Evolutionary conservation across 1,284 basidiomycete species (phyloP), one percentile per base, ranked within the genome.

Genomic region (Boletellus dicymbophilus): DNA sequence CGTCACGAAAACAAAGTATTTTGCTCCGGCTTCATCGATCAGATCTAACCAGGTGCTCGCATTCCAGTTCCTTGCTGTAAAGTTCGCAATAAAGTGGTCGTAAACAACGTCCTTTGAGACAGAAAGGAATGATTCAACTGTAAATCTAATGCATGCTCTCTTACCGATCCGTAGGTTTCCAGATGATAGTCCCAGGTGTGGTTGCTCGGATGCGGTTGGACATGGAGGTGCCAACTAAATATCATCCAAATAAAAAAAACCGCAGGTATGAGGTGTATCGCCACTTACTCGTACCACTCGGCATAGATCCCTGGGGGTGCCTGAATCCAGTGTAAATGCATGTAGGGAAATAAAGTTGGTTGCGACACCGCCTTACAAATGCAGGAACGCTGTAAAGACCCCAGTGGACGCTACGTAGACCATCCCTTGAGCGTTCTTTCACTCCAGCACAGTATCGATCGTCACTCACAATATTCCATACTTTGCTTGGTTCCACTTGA

Each of bases 1-100:
- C 7, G 80, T 77, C 18, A 80, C 79, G 30, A 81, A 66, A 16
- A 85, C 81, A 56, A 84, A 83, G 54, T 85, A 85, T 55, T 78
- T 81, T 2, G 82, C 82, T 1, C 83, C 83, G 0, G 81, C 77
- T 23, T 70, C 69, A 26, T 74, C 74, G 44, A 85, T 76, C 11
- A 84, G 54, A 52, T 82, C 73, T 1, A 82, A 56, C 81, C 81
- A 84, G 37, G 68, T 67, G 30, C 72, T 75, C 2, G 82, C 73
- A 42, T 82, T 75, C 67, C 79, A 84, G 44, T 74, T 72, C 2
- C 67, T 67, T 3, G 77, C 79, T 0, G 72, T 80, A 59, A 82
- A 84, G 44, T 74, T 67, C 1, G 72, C 65, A 44, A 84, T 80
- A 55, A 83, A 84, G 53, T 82, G 76, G 55, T 85, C 82, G 55